Evolutionary conservation across 805 yeast species (phyloP), one percentile per base, ranked within the genome.

Genomic region (Komagataella mondaviorum): DNA sequence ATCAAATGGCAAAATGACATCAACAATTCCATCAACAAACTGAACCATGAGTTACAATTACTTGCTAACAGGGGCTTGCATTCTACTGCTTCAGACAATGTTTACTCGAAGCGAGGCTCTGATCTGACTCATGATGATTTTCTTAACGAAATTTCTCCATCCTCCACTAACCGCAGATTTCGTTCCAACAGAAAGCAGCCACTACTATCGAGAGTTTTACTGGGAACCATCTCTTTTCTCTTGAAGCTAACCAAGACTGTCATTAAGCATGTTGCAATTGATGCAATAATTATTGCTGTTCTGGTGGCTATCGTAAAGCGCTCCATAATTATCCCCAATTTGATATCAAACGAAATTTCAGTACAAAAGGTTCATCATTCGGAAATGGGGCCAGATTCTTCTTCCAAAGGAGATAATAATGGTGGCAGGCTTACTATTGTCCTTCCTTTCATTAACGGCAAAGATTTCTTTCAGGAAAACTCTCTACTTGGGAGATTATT

Each of bases 1-100:
- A 65, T 70, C 46, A 68, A 65, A 48, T 77, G 83, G 83, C 81
- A 76, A 58, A 70, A 68, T 36, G 81, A 77, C 51, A 73, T 77
- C 48, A 77, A 76, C 54, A 56, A 68, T 48, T 66, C 78, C 6
- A 63, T 78, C 51, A 69, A 66, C 53, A 70, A 71, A 57, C 68
- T 78, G 45, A 66, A 74, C 16, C 62, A 67, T 50, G 81, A 77
- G 49, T 54, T 67, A 16, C 55, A 62, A 6, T 58, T 54, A 44
- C 39, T 30, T 30, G 45, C 61, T 51, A 53, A 49, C 46, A 49
- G 45, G 48, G n/a, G 23, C 14, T 20, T 45, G 47, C 23, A 20
- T 10, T 18, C 23, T 45, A 10, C 47, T 10, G 23, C 23, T 20
- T 18, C 47, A 20, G 47, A 18, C 6, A 12, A 12, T 12, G 6